phyloP scores from a whole-genome alignment of 176 grass and related monocot species.

The Pharus latifolius region DNA sequence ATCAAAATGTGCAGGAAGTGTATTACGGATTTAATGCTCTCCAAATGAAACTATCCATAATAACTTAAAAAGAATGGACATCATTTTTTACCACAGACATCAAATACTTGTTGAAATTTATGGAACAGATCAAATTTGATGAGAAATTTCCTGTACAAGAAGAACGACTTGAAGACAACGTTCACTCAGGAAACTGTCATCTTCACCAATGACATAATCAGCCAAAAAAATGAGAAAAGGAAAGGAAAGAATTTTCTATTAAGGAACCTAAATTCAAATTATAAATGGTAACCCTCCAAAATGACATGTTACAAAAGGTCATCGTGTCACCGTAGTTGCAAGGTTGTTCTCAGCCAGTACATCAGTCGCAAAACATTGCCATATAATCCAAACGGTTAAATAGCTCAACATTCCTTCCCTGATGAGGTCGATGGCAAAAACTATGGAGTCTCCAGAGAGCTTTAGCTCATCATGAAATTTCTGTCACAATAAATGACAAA shows the following conservation, averaged over 20 bases:
- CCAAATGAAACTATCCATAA: neutral
- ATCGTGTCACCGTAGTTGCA: neutral
- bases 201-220: neutral
- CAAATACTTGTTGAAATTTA: neutral
- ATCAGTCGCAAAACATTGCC: neutral
- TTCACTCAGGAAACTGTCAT: neutral
- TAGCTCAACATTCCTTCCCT: neutral
- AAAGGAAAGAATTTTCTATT: neutral
- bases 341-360: neutral
- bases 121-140: neutral
- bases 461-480: neutral
- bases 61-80: neutral
- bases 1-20: neutral
- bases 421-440: slow-evolving; percentile 5
- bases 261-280: neutral
- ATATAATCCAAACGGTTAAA: neutral
- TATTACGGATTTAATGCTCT: too few relatives aligned
- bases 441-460: neutral
- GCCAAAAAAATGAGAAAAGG: neutral
- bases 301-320: neutral
- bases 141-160: neutral
- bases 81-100: neutral
- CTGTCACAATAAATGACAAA: neutral
- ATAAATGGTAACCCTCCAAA: neutral
- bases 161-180: neutral